Evolutionary conservation across 768 basidiomycete species (phyloP).

Genomic region (Porphyrellus cyaneotinctus): DNA sequence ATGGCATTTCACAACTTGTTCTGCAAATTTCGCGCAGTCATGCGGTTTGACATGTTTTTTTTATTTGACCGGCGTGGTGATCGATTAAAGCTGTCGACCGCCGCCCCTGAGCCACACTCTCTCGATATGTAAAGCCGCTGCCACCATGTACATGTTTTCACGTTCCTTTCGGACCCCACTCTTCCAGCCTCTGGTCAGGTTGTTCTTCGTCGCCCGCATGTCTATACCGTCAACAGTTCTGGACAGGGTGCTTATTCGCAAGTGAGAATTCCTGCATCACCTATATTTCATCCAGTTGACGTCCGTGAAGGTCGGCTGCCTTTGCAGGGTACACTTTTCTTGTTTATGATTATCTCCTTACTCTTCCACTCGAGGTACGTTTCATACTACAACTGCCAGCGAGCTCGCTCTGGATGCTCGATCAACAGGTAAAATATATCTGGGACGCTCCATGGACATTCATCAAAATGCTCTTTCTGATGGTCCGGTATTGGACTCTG

Average conservation of each 20-base stretch:
- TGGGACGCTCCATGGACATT: slow-evolving; percentile 17
- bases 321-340: slow-evolving; percentile 22
- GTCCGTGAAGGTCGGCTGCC: slow-evolving; percentile 1
- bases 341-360: slow-evolving; percentile 26
- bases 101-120: too few relatives aligned
- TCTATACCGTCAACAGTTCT: slow-evolving; percentile 1
- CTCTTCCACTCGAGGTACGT: slow-evolving; percentile 25
- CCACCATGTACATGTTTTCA: too few relatives aligned
- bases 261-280: slow-evolving; percentile 5
- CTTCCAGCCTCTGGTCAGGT: background rate
- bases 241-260: slow-evolving; percentile 14
- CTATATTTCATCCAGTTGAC: background rate
- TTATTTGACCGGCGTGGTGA: too few relatives aligned
- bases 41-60: too few relatives aligned
- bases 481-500: slow-evolving; percentile 18
- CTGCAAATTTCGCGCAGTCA: too few relatives aligned
- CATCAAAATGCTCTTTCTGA: slow-evolving; percentile 13
- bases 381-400: background rate
- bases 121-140: too few relatives aligned
- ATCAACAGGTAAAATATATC: slow-evolving; percentile 12
- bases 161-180: too few relatives aligned
- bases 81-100: too few relatives aligned
- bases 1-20: too few relatives aligned
- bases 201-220: slow-evolving; percentile 3
- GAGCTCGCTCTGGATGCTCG: background rate